Conservation (phyloP, 306 rosid species). For the Elaeagnus macrophylla region DNA sequence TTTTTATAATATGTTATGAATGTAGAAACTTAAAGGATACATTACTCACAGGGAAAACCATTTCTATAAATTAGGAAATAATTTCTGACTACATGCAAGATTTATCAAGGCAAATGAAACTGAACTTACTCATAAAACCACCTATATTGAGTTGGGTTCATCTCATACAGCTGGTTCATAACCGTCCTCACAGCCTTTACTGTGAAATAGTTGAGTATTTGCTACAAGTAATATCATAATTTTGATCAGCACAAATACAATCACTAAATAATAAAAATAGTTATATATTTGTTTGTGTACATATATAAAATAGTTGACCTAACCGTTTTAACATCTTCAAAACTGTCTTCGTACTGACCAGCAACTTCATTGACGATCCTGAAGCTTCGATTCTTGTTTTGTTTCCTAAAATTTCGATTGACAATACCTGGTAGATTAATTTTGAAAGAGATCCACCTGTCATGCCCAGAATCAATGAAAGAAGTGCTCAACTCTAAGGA, state of each 20-base stretch:
- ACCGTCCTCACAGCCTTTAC: constrained; percentile 95
- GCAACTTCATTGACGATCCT: constrained; percentile 57
- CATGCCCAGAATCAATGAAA: constrained; percentile 47
- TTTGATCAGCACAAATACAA: constrained; percentile 20
- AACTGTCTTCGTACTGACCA: constrained; percentile 80
- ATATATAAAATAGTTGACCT: constrained; percentile 12
- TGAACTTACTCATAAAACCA: constrained; percentile 86
- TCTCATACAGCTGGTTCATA: constrained; percentile 80
- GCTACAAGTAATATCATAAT: constrained; percentile 41
- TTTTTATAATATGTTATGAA: no score
- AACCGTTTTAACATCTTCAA: constrained; percentile 82
- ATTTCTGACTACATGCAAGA: no score
- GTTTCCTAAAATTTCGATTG: constrained; percentile 46
- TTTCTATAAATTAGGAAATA: no score
- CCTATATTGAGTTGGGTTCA: constrained; percentile 82
- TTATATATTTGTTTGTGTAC: no score
- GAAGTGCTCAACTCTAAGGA: constrained; percentile 52
- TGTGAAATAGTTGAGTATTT: constrained; percentile 87
- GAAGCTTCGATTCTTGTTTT: constrained; percentile 38
- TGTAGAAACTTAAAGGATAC: no score
- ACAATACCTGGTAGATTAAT: constrained; percentile 18
- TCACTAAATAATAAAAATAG: no score
- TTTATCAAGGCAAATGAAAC: neutral
- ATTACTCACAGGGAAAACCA: no score
- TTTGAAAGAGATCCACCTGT: constrained; percentile 45